Base-by-base conservation (phyloP, 2,329 filamentous ascomycete species). In the Mariannaea sp. region DNA sequence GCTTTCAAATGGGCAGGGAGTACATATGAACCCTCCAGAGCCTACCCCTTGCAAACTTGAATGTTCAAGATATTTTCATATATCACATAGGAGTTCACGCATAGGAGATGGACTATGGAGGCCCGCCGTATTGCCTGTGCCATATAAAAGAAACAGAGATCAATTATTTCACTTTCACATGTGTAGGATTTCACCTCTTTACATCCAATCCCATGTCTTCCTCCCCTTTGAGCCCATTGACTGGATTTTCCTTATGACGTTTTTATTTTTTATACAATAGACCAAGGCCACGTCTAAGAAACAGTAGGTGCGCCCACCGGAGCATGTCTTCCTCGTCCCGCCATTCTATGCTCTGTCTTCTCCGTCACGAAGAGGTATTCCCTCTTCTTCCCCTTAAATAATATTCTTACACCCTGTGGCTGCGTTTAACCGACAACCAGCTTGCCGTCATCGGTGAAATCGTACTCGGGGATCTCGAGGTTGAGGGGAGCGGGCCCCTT, bases 401-500 rank as follows among this genome's bases (percentile, higher is more conserved):
- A 56, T 67, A 66, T 53, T 67, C 63, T 56, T 67, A 68, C 65
- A 68, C 53, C 64, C 49, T 40, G 20, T 52, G 19, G 16, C 39
- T 58, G 29, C 52, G 57, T 72, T 83, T 93, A 99, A 88, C 94
- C 94, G 77, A 99, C 96, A 67, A 97, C 77, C 66, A 99, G 81
- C 78, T 86, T 87, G 72, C 84, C 86, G 10, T 97, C 94, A 73
- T 93, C 89, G 60, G 90, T 86, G 85, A 99, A 97, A 70, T 90
- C 90, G 82, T 97, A 96, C 70, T 77, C 75, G 64, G 93, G 94
- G 65, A 97, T 86, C 81, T 97, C 94, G 73, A 99, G 86, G 84
- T 99, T 99, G 71, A 99, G 85, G 64, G 94, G 94, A 58, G 94
- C 94, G 61, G 94, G 94, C 65, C 94, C 94, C 85, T 90, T 97